Evolutionary conservation across 1,139 yeast species (phyloP), one percentile per base, ranked within the genome.

Genomic region (Taphrina wiesneri): DNA sequence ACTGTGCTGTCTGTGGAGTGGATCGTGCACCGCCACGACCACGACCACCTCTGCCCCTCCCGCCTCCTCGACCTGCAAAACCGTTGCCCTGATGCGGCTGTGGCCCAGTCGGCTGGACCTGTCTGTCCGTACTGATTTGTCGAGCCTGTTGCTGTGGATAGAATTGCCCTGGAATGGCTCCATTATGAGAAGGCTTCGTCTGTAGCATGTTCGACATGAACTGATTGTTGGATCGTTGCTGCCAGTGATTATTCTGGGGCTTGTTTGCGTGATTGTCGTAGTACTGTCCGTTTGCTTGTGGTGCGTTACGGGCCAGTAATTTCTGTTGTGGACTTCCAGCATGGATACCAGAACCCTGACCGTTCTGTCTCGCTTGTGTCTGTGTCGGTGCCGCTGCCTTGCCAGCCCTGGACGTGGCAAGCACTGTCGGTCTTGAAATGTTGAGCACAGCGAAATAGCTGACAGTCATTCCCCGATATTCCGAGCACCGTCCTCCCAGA

Each of bases 361-460:
- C 49, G 26, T 54, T 19, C 49, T 36, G 43, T 36, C 32, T 7
- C 15, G 56, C 19, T 17, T 17, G 45, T 32, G 17, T 28, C 26
- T 36, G 49, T 5, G 34, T 32, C 34, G 46, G 56, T 25, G 47
- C 25, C 2, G 28, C 21, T 17, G 23, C 13, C 51, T 62, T 28
- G 26, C 65, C 65, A n/a, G 69, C 64, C 13, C 65, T 59, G 7
- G 69, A 62, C 21, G 56, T 45, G 39, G 67, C 66, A 34, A 68
- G 32, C 23, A 67, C 65, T n/a, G 62, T 45, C 3, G 83, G 83
- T 72, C 84, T 78, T 9, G 93, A 81, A 66, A 92, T 75, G 74
- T 93, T 95, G 77, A 95, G 81, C 39, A 93, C 86, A 67, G 90
- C 82, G 0, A 95, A 86, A 0, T 96, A 85, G 71, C 90, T 96